These are phyloP conservation scores for Mucor saturninus DNA, from an alignment of 371 early-diverging fungal genomes.

Conservation along the genomic window DNA sequence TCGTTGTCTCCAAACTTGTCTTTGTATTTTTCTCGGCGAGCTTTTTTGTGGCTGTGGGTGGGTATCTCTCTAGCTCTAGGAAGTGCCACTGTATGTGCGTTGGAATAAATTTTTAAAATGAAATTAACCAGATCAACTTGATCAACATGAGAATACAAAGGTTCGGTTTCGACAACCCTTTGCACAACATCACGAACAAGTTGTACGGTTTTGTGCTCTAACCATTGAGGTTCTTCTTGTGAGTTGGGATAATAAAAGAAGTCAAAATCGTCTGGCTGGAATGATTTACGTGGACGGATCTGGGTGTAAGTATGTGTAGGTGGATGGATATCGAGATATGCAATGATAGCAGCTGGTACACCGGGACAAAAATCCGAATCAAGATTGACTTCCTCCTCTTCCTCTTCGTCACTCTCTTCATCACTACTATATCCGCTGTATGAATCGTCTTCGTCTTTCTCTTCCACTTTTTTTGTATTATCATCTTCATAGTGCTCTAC, in stretches of 20 bases:
- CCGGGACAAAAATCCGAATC: constrained; percentile 47
- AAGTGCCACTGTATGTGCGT: constrained; percentile 52
- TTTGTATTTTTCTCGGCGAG: constrained; percentile 32
- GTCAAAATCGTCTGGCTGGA: constrained; percentile 30
- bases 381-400: constrained; percentile 12
- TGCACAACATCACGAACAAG: constrained; percentile 26
- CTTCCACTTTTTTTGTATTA: background rate
- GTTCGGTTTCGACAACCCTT: constrained; percentile 23
- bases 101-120: constrained; percentile 55
- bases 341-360: constrained; percentile 55
- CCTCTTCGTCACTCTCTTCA: constrained; percentile 23
- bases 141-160: constrained; percentile 34
- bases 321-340: constrained; percentile 37
- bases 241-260: constrained; percentile 51
- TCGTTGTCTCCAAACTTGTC: constrained; percentile 30
- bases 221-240: constrained; percentile 17
- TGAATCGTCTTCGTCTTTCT: constrained; percentile 11
- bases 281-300: constrained; percentile 9
- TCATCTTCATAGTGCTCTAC: background rate
- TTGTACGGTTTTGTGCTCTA: constrained; percentile 38
- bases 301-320: constrained; percentile 17
- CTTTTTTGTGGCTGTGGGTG: constrained; percentile 35
- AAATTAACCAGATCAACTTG: constrained; percentile 32
- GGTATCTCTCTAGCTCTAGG: constrained; percentile 28
- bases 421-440: constrained; percentile 19